These are phyloP conservation scores for Dioszegia crocea DNA, from an alignment of 768 basidiomycete genomes.

Conservation along the genomic window DNA sequence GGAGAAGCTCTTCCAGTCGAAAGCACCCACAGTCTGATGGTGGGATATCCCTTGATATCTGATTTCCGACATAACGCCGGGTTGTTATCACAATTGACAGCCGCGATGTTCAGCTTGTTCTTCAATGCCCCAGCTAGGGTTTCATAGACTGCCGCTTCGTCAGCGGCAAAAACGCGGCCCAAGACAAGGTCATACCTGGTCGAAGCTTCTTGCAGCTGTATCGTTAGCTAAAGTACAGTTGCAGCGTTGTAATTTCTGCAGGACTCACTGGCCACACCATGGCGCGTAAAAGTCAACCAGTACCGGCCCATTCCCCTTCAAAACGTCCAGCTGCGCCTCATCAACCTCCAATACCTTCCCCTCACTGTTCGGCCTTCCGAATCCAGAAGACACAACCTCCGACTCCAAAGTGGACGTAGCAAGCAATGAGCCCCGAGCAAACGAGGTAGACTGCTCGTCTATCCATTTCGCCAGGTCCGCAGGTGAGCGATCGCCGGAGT, in stretches of 20 bases:
- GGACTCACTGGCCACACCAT: constrained; percentile 76
- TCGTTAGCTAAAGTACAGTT: background rate
- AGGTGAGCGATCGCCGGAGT: constrained; percentile 57
- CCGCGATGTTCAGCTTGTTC: constrained; percentile 68
- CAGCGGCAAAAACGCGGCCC: no score
- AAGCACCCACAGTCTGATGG: constrained; percentile 63
- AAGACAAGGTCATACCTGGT: constrained; percentile 53
- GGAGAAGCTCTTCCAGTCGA: background rate
- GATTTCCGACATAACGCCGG: constrained; percentile 63
- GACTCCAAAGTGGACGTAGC: constrained; percentile 1
- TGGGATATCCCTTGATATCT: constrained; percentile 75
- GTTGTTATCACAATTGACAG: constrained; percentile 84
- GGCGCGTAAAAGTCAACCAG: constrained; percentile 86
- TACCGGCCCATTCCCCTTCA: constrained; percentile 55
- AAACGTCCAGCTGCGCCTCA: constrained; percentile 28
- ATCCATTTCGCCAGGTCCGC: constrained; percentile 61
- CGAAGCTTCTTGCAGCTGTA: constrained; percentile 82
- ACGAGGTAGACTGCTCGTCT: constrained; percentile 50
- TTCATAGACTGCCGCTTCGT: constrained; percentile 61
- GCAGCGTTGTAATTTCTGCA: no score
- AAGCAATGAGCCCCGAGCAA: constrained; percentile 23
- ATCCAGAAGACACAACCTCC: constrained; percentile 12
- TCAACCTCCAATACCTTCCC: constrained; percentile 53
- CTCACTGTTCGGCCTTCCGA: constrained; percentile 48
- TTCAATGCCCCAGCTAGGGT: constrained; percentile 69